phyloP scores from a whole-genome alignment of 345 rosid species.

The Carallia pectinifolia region DNA sequence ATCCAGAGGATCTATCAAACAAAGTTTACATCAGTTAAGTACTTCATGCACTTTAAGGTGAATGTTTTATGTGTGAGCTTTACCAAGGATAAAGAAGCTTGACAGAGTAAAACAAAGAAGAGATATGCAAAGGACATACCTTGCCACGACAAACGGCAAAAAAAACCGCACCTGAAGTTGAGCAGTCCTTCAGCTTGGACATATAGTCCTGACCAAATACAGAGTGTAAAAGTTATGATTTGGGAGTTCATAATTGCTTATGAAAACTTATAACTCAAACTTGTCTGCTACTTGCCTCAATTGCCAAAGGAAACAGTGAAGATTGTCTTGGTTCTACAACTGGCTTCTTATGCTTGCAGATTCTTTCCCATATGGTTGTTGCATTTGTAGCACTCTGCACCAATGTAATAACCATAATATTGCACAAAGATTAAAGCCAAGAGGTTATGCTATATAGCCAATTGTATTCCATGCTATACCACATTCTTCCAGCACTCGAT shows the following conservation, averaged over 20 bases:
- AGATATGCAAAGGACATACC: slow-evolving; percentile 41
- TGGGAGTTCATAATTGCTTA: neutral
- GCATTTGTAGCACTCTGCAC: slow-evolving; percentile 57
- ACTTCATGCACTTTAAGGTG: too few species aligned
- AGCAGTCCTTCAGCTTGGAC: slow-evolving; percentile 74
- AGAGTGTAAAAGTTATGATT: neutral
- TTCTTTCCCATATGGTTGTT: slow-evolving; percentile 91
- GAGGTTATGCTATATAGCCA: slow-evolving; percentile 15
- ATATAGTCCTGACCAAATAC: slow-evolving; percentile 58
- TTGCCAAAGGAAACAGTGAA: slow-evolving; percentile 66
- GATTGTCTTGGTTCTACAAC: slow-evolving; percentile 94
- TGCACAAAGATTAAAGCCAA: slow-evolving; percentile 14
- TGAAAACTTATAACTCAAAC: slow-evolving; percentile 17
- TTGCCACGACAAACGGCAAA: slow-evolving; percentile 99
- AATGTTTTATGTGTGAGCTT: too few species aligned
- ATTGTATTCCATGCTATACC: slow-evolving; percentile 45
- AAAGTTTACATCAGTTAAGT: neutral
- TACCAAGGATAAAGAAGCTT: slow-evolving; percentile 5
- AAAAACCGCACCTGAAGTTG: slow-evolving; percentile 78
- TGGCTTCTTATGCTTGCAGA: slow-evolving; percentile 84
- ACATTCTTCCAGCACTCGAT: slow-evolving; percentile 78
- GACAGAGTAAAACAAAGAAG: slow-evolving; percentile 13
- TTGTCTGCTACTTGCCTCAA: slow-evolving; percentile 50
- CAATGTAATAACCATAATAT: slow-evolving; percentile 16
- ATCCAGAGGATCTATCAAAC: neutral